Evolutionary conservation across 768 basidiomycete species (phyloP), one percentile per base, ranked within the genome.

Genomic region (Russula compacta): DNA sequence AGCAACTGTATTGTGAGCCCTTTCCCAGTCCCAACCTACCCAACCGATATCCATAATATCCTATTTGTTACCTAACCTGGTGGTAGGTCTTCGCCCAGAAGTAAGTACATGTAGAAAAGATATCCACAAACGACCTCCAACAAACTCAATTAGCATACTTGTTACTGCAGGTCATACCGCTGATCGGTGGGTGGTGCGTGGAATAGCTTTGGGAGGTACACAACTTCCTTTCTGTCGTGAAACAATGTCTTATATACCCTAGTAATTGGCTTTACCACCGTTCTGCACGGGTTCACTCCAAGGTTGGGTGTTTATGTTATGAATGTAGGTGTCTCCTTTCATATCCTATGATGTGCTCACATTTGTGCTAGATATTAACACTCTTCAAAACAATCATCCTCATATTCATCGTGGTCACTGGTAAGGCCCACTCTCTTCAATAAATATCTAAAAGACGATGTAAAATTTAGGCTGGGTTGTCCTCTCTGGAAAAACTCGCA

Each of bases 131-230:
- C 29, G 12, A 40, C 10, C 0, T 54, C 36, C 63, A 49, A 63
- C 19, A 42, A n/a, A 2, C 9, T 8, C 24, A 39, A 33, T 14
- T 19, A 83, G 82, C 56, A 82, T 84, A 46, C 74, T 83, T 17
- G 63, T 82, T 33, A 69, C 81, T 0, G 78, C 76, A 0, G 78
- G 76, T 3, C 69, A 73, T 40, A 59, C 67, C 0, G 72, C 75
- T 2, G 72, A 71, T 19, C 69, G 70, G 1, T 85, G 83, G 83
- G 73, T 73, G 3, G 79, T 78, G 15, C 79, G 83, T 55, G 82
- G 82, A 0, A 83, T 85, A 56, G 83, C 81, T 8, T 69, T 85
- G 1, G 83, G 75, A 69, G 81, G 83, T 79, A 42, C n/a, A 70
- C 63, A 36, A 12, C 24, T 7, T 24, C 19, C 19, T 24, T 53